Evolutionary conservation across 2,329 filamentous ascomycete species (phyloP), one percentile per base, ranked within the genome.

Genomic region (Mycogone perniciosa): DNA sequence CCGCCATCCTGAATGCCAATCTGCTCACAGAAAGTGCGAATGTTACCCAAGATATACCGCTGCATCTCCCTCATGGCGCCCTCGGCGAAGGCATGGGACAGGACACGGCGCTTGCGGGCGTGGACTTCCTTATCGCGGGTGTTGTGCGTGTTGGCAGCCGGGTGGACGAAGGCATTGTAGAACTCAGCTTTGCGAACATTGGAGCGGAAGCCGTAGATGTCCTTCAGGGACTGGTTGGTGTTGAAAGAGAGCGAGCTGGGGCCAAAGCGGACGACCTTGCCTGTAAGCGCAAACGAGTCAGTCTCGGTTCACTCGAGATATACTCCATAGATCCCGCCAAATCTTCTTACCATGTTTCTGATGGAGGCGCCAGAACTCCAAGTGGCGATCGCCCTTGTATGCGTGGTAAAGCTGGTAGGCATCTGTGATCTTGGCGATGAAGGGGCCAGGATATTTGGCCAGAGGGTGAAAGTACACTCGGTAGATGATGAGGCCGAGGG

Each of bases 231-330:
- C 6, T 87, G 87, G 74, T 88, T 84, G 40, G 82, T 84, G 74
- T 93, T 92, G 71, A 95, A 81, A 1, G 84, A 88, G 39, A 95
- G 71, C 54, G 80, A 81, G 66, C 89, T 89, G 41, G 89, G 89
- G 0, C 86, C 86, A 57, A 86, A 88, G 30, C 89, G 86, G n/a
- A 92, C 85, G 46, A 82, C 66, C n/a, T 74, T 71, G 59, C 81
- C 80, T 82, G 44, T 11, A 48, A 34, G 13, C 11, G 7, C 38
- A 48, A 31, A 34, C 8, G 10, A 30, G 52, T 48, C 29, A 49
- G 53, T 44, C 30, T 51, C 5, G 13, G 5, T 31, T 35, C 2
- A 29, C 6, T 9, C 47, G 44, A 54, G 56, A 42, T 11, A 10
- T 10, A 26, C 7, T 20, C 27, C 8, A 9, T 10, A 6, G 20